Evolutionary conservation across 192 early-diverging fungal genomes (phyloP).

Genomic region (Rhizophagus clarus): DNA sequence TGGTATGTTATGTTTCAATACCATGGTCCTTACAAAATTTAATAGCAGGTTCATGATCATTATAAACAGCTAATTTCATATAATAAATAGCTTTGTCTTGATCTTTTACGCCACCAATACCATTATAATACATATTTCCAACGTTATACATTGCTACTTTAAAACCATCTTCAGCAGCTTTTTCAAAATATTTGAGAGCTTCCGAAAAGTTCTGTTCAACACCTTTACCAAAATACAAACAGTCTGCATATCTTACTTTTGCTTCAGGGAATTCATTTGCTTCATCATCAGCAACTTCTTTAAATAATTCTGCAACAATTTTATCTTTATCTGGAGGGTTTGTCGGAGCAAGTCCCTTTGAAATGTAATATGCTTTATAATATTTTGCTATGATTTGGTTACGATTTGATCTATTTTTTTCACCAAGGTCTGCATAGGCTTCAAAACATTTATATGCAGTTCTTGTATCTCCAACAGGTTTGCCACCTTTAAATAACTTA

Average conservation of each 20-base stretch:
- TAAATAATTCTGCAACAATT: background rate
- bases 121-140: constrained; percentile 2
- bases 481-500: background rate
- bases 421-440: background rate
- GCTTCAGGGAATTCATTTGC: background rate
- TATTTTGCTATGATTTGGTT: background rate
- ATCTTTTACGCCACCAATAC: background rate
- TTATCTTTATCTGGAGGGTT: background rate
- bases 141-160: background rate
- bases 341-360: background rate
- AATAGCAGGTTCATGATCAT: background rate
- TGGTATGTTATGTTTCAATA: too few relatives aligned
- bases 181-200: constrained; percentile 5
- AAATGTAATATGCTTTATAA: background rate
- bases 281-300: constrained; percentile 12
- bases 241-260: background rate
- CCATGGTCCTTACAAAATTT: background rate
- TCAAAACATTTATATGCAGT: background rate
- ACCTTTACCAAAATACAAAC: background rate
- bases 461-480: background rate
- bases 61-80: background rate
- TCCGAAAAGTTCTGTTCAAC: background rate
- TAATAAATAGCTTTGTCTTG: background rate
- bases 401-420: too few relatives aligned
- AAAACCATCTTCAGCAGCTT: background rate